A percentile compares a stretch with the other conserved stretches of the same genome.
phyloP scores from a whole-genome alignment of 1,284 basidiomycete species.

The Phylloboletellus chloephorus region DNA sequence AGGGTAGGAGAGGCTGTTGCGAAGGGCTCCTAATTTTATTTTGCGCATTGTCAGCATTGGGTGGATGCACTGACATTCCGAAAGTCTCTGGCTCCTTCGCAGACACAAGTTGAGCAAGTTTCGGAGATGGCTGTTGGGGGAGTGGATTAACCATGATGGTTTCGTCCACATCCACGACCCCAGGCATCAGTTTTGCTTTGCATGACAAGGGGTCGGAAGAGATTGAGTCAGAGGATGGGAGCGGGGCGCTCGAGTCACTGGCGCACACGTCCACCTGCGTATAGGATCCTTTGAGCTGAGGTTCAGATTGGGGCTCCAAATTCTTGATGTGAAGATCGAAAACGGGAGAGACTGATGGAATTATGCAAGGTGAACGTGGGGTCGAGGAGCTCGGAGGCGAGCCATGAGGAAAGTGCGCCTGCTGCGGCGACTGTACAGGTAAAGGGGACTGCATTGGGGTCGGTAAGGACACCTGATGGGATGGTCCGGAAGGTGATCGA shows the following conservation, averaged over 20 bases:
- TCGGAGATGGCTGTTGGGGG: slow-evolving; percentile 4
- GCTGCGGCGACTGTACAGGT: slow-evolving; percentile 1
- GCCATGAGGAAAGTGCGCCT: neutral
- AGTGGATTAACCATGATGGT: slow-evolving; percentile 1
- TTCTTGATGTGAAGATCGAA: slow-evolving; percentile 4
- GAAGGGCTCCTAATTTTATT: slow-evolving; percentile 10
- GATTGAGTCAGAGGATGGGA: slow-evolving; percentile 1
- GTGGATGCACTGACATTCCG: neutral
- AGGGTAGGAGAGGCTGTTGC: slow-evolving; percentile 5
- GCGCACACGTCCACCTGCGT: neutral
- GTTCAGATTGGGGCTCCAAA: slow-evolving; percentile 5
- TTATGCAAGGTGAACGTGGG: neutral
- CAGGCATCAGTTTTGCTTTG: slow-evolving; percentile 1
- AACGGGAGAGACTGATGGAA: slow-evolving; percentile 6
- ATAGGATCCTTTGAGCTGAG: neutral
- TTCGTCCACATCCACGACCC: neutral
- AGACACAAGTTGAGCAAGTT: slow-evolving; percentile 1
- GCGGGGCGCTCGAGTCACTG: neutral
- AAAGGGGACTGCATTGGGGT: slow-evolving; percentile 1
- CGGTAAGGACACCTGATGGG: neutral
- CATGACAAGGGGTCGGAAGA: neutral
- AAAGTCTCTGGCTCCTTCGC: slow-evolving; percentile 1
- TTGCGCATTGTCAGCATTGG: slow-evolving; percentile 4
- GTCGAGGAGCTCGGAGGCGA: neutral
- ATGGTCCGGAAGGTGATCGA: neutral